phyloP scores from a whole-genome alignment of 31 red algal species.

The Odonthalia washingtoniensis region DNA sequence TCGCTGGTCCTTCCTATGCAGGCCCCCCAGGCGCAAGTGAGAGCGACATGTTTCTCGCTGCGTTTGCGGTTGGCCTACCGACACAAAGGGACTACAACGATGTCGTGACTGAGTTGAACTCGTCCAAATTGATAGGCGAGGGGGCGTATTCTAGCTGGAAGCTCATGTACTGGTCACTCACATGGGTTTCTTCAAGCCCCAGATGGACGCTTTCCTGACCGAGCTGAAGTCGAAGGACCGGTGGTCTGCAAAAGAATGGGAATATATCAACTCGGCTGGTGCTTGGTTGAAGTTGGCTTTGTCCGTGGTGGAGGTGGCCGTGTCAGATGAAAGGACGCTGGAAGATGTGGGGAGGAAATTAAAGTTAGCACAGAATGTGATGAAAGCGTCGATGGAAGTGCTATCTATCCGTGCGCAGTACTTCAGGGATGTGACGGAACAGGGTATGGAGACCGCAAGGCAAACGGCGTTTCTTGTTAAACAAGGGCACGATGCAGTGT shows the following conservation, averaged over 20 bases:
- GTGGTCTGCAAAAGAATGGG: slow-evolving; percentile 25
- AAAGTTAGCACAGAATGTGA: not conserved
- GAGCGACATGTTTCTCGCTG: too few relatives aligned
- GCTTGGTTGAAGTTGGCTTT: slow-evolving; percentile 17
- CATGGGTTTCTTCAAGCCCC: slow-evolving; percentile 1
- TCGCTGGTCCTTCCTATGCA: too few relatives aligned
- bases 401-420: slow-evolving; percentile 22
- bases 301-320: not conserved
- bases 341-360: not conserved
- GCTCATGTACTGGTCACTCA: not conserved
- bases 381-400: slow-evolving; percentile 18
- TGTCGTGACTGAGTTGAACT: not conserved
- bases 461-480: slow-evolving; percentile 30
- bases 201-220: slow-evolving; percentile 2
- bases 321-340: not conserved
- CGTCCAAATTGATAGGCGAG: not conserved
- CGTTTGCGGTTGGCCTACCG: not conserved
- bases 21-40: too few relatives aligned
- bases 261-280: slow-evolving; percentile 30
- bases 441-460: slow-evolving; percentile 17
- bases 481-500: slow-evolving; percentile 17
- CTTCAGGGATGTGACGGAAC: slow-evolving; percentile 21
- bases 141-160: not conserved
- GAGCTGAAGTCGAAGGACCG: slow-evolving; percentile 34
- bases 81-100: not conserved